Base-by-base conservation (phyloP, 2,329 filamentous ascomycete species). In the Colletotrichum spinosum region DNA sequence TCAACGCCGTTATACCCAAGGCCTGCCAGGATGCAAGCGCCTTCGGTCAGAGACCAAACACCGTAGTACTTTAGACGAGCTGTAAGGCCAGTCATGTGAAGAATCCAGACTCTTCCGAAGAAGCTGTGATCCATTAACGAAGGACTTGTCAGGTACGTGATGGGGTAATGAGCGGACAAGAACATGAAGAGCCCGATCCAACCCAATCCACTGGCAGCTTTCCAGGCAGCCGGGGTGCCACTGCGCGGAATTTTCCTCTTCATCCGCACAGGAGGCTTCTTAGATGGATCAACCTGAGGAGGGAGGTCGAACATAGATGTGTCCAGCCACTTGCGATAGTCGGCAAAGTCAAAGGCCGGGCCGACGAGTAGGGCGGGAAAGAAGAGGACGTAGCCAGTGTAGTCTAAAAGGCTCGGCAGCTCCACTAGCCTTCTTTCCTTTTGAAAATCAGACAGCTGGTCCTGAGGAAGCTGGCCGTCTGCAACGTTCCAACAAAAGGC, bases 401-500 rank as follows among this genome's bases (percentile, higher is more conserved):
- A 99, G 79, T 98, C 92, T 39, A 97, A 80, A 1, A 96, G 74
- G 17, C 81, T 78, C 0, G 97, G 97, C 60, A 99, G 83, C 50
- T 92, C 80, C 57, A 83, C 84, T 46, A 99, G 85, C 51, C 92
- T 91, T 37, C 92, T 89, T 69, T 94, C 92, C 74, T 91, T 94
- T 76, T 99, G 96, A 50, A 91, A 88, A 54, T 96, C 92, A 1
- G 92, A 92, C n/a, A 99, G 86, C 63, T 94, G 88, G 48, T 90
- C 85, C 15, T 91, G 88, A 3, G 93, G 89, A 17, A 97, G 84
- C 64, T 90, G 89, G 17, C 96, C 97, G 76, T 99, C 96, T 72
- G 96, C 94, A 8, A 98, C 90, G 75, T 98, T 98, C 96, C 96
- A 99, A 81, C 93, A 97, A 75, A 99, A 99, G 6, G 95, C 92